Percentiles rank a stretch among this genome's conserved stretches.
These are phyloP conservation scores for Penicillium crystallinum DNA, from an alignment of 495 filamentous ascomycete species.

Conservation along the genomic window DNA sequence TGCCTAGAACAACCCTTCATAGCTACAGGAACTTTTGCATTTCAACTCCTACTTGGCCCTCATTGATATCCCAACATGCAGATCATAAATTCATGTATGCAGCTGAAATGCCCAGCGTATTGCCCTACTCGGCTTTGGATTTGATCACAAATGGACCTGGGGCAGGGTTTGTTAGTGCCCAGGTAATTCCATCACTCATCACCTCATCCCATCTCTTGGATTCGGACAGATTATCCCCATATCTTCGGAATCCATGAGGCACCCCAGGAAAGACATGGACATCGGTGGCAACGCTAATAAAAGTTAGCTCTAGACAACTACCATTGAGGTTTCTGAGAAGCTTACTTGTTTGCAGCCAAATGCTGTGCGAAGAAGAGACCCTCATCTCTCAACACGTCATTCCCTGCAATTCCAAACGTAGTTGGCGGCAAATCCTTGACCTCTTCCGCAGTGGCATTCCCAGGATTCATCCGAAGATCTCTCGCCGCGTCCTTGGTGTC, in stretches of 20 bases:
- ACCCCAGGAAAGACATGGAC: constrained; percentile 40
- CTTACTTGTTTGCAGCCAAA: constrained; percentile 44
- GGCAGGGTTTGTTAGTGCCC: constrained; percentile 31
- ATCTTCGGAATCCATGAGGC: constrained; percentile 43
- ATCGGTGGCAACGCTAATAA: constrained; percentile 35
- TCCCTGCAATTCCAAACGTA: constrained; percentile 41
- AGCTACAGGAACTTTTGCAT: background rate
- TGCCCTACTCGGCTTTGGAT: constrained; percentile 21
- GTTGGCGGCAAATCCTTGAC: constrained; percentile 37
- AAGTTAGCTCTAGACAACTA: background rate
- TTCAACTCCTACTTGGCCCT: too few species aligned
- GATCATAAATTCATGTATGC: background rate
- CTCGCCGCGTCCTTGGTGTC: constrained; percentile 11
- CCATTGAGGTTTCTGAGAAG: background rate
- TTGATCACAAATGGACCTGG: constrained; percentile 31
- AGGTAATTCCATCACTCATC: constrained; percentile 36
- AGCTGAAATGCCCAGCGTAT: too few species aligned
- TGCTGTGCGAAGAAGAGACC: constrained; percentile 40
- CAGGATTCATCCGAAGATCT: constrained; percentile 36
- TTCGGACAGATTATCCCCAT: constrained; percentile 28
- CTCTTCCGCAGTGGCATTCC: constrained; percentile 34
- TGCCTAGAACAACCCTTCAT: background rate
- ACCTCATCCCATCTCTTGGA: constrained; percentile 40
- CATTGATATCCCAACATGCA: background rate
- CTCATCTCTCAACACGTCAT: constrained; percentile 46